Evolutionary conservation across 2,329 filamentous ascomycete species (phyloP).

Genomic region (Beauveria pseudobassiana): DNA sequence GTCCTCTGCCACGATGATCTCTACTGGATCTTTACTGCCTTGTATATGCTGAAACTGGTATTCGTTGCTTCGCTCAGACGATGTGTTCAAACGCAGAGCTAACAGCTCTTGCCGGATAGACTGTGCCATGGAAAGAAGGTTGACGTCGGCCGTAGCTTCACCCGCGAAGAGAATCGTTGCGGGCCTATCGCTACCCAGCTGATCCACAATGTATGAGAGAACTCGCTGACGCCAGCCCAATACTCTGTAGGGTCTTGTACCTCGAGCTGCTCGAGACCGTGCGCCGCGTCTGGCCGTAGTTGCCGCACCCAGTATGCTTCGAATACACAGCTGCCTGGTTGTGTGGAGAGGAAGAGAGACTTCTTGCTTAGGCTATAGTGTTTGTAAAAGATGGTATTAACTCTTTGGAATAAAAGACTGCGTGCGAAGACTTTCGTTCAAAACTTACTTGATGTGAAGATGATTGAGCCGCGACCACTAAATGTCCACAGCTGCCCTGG

Average conservation of each 20-base stretch:
- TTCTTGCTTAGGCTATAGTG: neutral
- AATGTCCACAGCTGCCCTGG: no score
- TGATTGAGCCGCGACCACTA: neutral
- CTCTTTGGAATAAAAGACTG: neutral
- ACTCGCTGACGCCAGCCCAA: neutral
- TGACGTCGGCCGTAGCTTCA: neutral
- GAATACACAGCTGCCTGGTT: neutral
- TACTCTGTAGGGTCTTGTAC: neutral
- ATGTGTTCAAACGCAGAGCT: neutral
- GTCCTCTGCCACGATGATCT: neutral
- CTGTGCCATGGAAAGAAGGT: neutral
- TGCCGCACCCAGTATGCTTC: neutral
- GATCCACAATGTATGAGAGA: neutral
- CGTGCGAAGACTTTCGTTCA: no score
- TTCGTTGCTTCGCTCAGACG: neutral
- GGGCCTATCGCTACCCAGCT: no score
- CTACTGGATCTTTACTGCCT: neutral
- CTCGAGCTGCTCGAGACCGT: neutral
- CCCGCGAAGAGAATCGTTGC: neutral
- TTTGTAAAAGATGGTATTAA: neutral
- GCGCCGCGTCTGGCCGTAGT: neutral
- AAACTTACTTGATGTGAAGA: neutral
- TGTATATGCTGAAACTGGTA: neutral
- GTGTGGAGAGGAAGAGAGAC: neutral
- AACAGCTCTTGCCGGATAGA: neutral